Conservation (phyloP, 2,329 filamentous ascomycete genomes). For the Neonectria punicea region DNA sequence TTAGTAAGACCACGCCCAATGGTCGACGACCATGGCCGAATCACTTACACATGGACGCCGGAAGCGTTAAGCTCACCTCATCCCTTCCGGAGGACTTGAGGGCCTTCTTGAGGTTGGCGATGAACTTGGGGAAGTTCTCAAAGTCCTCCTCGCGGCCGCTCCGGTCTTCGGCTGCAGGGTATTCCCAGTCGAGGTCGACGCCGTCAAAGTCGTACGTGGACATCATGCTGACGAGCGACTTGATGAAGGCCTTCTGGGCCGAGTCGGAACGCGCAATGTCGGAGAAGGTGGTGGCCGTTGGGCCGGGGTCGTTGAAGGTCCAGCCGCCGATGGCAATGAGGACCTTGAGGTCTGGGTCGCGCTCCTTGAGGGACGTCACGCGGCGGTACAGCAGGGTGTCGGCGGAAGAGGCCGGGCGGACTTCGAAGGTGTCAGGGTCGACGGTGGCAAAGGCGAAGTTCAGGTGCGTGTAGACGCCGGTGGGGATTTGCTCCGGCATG, state of each 20-base stretch:
- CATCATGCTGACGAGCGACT: constrained; percentile 26
- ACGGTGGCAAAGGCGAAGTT: constrained; percentile 4
- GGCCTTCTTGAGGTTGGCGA: constrained; percentile 28
- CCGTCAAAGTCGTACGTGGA: constrained; percentile 36
- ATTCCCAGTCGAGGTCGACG: constrained; percentile 43
- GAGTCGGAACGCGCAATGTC: neutral
- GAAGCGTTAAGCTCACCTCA: constrained; percentile 22
- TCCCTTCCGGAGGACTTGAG: constrained; percentile 26
- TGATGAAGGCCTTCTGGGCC: neutral
- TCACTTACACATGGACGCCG: constrained; percentile 32
- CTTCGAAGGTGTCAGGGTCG: neutral
- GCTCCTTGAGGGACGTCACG: constrained; percentile 36
- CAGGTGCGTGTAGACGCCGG: neutral
- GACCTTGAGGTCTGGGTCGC: constrained; percentile 44
- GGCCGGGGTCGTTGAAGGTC: constrained; percentile 52
- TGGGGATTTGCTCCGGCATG: neutral
- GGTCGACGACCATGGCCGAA: too few relatives aligned
- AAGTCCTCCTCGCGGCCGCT: constrained; percentile 49
- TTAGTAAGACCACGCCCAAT: too few relatives aligned
- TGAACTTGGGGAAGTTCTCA: constrained; percentile 45
- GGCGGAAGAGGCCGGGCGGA: too few relatives aligned
- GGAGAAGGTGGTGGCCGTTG: constrained; percentile 41
- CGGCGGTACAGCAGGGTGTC: too few relatives aligned
- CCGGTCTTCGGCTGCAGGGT: constrained; percentile 49
- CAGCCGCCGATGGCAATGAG: constrained; percentile 56